Conservation (phyloP, 345 rosid species). For the Eutrema japonicum region DNA sequence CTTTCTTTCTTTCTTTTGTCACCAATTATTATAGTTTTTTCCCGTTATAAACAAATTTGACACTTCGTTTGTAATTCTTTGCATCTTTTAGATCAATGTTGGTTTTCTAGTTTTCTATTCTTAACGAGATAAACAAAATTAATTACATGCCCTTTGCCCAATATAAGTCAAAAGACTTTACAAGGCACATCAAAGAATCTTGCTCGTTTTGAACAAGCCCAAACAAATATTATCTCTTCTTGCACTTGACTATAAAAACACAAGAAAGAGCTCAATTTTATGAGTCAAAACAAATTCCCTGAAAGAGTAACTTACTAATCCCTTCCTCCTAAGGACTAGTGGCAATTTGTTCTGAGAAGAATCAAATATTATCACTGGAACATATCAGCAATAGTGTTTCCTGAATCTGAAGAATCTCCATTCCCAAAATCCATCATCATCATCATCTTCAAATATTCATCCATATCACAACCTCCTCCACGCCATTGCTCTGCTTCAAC, state of each 20-base stretch:
- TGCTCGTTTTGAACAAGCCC: constrained; percentile 15
- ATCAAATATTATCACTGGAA: constrained; percentile 30
- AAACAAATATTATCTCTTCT: constrained; percentile 22
- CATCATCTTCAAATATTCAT: constrained; percentile 59
- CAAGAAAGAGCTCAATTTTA: constrained; percentile 28
- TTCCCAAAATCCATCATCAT: constrained; percentile 60
- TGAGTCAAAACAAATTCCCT: constrained; percentile 7
- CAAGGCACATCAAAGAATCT: constrained; percentile 13
- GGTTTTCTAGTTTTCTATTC: neutral
- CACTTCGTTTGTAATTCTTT: constrained; percentile 5
- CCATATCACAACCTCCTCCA: constrained; percentile 46
- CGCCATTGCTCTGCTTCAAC: constrained; percentile 38
- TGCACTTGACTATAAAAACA: constrained; percentile 36
- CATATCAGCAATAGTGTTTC: constrained; percentile 40
- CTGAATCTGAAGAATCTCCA: constrained; percentile 70
- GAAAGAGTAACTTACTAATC: neutral
- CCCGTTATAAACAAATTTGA: neutral
- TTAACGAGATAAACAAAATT: constrained; percentile 6
- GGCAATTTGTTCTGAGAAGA: neutral
- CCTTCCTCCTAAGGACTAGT: neutral
- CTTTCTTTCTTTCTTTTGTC: neutral
- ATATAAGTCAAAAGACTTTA: neutral
- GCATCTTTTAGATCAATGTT: neutral
- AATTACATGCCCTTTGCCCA: constrained; percentile 26
- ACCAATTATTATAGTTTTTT: constrained; percentile 1